These are phyloP conservation scores for Cladosporium sp. DNA, from an alignment of 2,329 filamentous ascomycete species.

Conservation along the genomic window DNA sequence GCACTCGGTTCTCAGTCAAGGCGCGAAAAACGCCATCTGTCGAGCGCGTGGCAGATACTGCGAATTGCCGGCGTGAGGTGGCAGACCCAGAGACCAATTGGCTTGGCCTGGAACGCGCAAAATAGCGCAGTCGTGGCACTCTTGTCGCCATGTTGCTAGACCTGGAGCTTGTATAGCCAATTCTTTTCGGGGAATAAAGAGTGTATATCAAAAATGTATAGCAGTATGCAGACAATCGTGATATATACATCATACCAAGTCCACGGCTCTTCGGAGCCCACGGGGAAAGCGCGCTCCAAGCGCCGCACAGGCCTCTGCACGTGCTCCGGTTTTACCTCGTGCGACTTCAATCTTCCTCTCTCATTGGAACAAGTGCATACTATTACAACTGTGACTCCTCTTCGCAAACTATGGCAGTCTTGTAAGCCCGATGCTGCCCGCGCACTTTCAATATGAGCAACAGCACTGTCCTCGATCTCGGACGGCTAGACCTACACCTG, in stretches of 20 bases:
- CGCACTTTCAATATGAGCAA: conserved; percentile 11
- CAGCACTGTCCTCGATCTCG: conserved; percentile 7
- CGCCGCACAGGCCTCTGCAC: conserved; percentile 1
- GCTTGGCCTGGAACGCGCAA: conserved; percentile 1
- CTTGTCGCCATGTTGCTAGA: background rate
- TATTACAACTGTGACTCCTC: conserved; percentile 1
- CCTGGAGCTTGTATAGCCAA: no score
- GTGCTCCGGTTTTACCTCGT: conserved; percentile 11
- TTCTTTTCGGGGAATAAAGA: no score
- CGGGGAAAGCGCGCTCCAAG: conserved; percentile 7
- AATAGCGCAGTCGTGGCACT: background rate
- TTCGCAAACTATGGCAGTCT: background rate
- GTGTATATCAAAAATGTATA: no score
- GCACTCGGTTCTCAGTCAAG: conserved; percentile 55
- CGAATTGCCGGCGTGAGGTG: conserved; percentile 14
- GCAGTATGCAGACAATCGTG: no score
- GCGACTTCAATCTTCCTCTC: background rate
- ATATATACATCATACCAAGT: no score
- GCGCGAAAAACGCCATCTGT: conserved; percentile 59
- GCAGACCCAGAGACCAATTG: background rate
- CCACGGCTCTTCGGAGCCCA: background rate
- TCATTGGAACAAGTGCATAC: conserved; percentile 6
- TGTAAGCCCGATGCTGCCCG: conserved; percentile 5
- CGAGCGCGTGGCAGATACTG: conserved; percentile 17
- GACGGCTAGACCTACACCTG: background rate